phyloP scores from a whole-genome alignment of 805 yeast species.

The Schwanniomyces polymorphus region DNA sequence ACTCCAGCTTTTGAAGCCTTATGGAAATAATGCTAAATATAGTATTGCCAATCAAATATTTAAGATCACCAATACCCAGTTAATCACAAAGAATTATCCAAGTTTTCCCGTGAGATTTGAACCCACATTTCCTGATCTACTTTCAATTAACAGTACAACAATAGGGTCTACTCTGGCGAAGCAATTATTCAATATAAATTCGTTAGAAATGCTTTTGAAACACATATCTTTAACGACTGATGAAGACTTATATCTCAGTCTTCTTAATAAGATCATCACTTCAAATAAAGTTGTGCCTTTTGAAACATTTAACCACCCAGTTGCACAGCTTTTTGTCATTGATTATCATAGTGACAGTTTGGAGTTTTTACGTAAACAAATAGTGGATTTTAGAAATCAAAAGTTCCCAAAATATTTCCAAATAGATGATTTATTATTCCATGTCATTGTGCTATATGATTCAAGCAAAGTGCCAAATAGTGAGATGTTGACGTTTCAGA shows the following conservation, averaged over 20 bases:
- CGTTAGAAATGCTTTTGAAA: constrained; percentile 31
- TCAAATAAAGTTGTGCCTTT: constrained; percentile 66
- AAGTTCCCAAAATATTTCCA: constrained; percentile 66
- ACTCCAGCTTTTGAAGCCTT: constrained; percentile 52
- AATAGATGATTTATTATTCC: constrained; percentile 56
- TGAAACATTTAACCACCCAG: constrained; percentile 87
- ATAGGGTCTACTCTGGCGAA: constrained; percentile 9
- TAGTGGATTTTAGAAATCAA: constrained; percentile 51
- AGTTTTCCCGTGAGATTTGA: constrained; percentile 61
- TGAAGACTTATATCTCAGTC: constrained; percentile 50
- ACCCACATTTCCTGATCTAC: constrained; percentile 37
- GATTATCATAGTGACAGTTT: constrained; percentile 51
- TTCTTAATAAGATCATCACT: constrained; percentile 59
- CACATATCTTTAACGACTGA: constrained; percentile 11
- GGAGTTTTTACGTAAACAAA: constrained; percentile 56
- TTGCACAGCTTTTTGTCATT: constrained; percentile 68
- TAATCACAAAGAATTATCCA: constrained; percentile 48
- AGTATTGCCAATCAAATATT: constrained; percentile 39
- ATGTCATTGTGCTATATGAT: constrained; percentile 33
- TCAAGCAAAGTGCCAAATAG: constrained; percentile 17
- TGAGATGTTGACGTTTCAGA: constrained; percentile 32
- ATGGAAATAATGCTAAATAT: constrained; percentile 54
- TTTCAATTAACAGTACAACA: constrained; percentile 27
- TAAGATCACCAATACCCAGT: constrained; percentile 52
- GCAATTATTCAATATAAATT: constrained; percentile 38